Evolutionary conservation across 495 filamentous ascomycete species (phyloP).

Genomic region (Penicillium angulare): DNA sequence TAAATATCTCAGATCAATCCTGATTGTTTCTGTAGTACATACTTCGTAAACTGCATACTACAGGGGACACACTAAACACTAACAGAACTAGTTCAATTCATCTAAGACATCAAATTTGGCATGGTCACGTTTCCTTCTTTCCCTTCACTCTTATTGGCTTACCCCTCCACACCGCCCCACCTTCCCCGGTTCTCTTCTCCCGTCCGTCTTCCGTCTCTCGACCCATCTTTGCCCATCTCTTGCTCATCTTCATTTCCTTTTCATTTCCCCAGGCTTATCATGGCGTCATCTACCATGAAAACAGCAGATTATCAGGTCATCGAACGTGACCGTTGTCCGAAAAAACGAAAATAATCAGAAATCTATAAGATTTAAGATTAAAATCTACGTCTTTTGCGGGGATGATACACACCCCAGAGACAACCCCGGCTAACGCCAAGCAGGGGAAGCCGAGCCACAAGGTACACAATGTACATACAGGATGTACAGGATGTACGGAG

Average conservation of each 20-base stretch:
- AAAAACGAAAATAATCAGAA: background rate
- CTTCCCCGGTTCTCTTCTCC: too few species aligned
- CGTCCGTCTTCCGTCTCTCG: too few species aligned
- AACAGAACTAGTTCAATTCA: background rate
- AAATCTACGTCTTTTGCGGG: background rate
- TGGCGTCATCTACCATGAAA: background rate
- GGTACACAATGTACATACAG: background rate
- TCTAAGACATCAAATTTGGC: background rate
- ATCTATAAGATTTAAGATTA: background rate
- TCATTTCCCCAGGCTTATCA: background rate
- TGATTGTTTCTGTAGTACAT: background rate
- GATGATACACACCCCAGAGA: background rate
- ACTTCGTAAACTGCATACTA: background rate
- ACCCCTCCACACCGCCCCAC: too few species aligned
- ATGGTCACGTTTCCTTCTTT: background rate
- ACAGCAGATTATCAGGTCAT: background rate
- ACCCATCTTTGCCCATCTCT: too few species aligned
- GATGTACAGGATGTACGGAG: too few species aligned
- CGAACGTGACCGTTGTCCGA: background rate
- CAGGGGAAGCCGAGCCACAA: background rate
- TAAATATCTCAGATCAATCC: background rate
- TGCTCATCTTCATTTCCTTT: background rate
- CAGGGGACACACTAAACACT: too few species aligned
- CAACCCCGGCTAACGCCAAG: background rate
- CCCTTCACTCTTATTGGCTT: background rate